Evolutionary conservation across 306 rosid genomes (phyloP), one percentile per base, ranked within the genome.

Genomic region (Dryas alaskensis): DNA sequence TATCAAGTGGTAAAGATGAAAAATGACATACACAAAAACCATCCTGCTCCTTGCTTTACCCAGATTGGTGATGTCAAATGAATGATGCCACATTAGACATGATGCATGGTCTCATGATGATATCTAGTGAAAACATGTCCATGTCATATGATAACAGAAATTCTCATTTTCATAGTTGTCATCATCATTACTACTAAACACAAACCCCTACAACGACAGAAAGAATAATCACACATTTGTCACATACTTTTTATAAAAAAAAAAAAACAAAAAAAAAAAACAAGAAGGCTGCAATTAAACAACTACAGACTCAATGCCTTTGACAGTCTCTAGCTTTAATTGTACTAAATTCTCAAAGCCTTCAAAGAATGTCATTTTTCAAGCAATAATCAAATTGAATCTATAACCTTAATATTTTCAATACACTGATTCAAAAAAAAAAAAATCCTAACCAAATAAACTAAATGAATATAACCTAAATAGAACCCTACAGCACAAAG

Each of bases 1-100:
- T 44, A 45, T 27, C 17, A 2, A 39, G 60, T 17, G 22, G 13
- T 19, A 59, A 31, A 6, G 44, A 58, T 57, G 57, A 58, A 25
- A 47, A 22, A 13, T 58, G 11, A 14, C 31, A 10, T 25, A 6
- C 50, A 0, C 5, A 25, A 72, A 59, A 8, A 22, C 39, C 22
- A 2, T 57, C 12, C 52, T 72, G 45, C 46, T 48, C 13, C 5
- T 22, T 22, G 63, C 43, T 14, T 6, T 27, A 14, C 52, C 55
- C 59, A 55, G 51, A 72, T 52, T 50, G 74, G 37, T 73, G 58
- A 42, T 6, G 55, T 44, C 11, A 64, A 69, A 61, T 63, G 4
- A 44, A 71, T 7, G 14, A 53, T 11, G 19, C 39, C 17, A 43
- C 40, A 43, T n/a, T 39, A 39, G 45, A 22, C 43, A 44, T 43